Conservation (phyloP, 768 basidiomycete species). For the Mycena chlorophos region DNA sequence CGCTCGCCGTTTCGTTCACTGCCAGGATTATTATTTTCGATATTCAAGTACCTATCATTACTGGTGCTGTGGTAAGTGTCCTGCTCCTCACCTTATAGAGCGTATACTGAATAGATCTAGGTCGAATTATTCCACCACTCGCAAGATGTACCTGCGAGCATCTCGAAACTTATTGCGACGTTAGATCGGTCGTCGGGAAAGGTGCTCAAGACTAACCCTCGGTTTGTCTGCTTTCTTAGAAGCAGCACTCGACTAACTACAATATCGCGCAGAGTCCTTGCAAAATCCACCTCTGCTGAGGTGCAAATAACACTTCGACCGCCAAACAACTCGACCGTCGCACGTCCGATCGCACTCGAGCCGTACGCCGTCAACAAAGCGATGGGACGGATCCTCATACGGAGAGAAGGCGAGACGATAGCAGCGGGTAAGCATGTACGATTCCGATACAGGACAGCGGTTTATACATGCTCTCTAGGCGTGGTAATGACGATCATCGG, state of each 20-base stretch:
- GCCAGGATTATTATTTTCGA: conserved; percentile 95
- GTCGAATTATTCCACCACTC: conserved; percentile 96
- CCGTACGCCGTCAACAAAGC: conserved; percentile 87
- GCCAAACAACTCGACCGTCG: conserved; percentile 43
- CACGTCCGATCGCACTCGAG: conserved; percentile 79
- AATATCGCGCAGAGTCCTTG: conserved; percentile 62
- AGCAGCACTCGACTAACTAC: no score
- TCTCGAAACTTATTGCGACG: conserved; percentile 75
- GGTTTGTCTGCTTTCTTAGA: conserved; percentile 47
- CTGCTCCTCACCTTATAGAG: background rate
- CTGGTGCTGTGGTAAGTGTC: conserved; percentile 73
- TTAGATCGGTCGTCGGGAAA: conserved; percentile 78
- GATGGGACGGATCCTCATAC: conserved; percentile 89
- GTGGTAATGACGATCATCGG: conserved; percentile 43
- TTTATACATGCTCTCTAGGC: conserved; percentile 35
- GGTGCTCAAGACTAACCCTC: conserved; percentile 74
- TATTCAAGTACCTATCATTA: conserved; percentile 82
- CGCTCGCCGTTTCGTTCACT: conserved; percentile 73
- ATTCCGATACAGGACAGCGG: no score
- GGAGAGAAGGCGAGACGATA: conserved; percentile 91
- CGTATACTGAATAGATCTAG: conserved; percentile 35
- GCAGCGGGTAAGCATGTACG: conserved; percentile 69
- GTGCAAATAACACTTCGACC: conserved; percentile 78
- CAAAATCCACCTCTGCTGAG: conserved; percentile 83
- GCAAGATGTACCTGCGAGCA: conserved; percentile 85